Percentiles rank a stretch among this genome's conserved stretches.
These are phyloP conservation scores for Phytophthora pseudosyringae DNA, from an alignment of 352 stramenopile species.

Conservation along the genomic window DNA sequence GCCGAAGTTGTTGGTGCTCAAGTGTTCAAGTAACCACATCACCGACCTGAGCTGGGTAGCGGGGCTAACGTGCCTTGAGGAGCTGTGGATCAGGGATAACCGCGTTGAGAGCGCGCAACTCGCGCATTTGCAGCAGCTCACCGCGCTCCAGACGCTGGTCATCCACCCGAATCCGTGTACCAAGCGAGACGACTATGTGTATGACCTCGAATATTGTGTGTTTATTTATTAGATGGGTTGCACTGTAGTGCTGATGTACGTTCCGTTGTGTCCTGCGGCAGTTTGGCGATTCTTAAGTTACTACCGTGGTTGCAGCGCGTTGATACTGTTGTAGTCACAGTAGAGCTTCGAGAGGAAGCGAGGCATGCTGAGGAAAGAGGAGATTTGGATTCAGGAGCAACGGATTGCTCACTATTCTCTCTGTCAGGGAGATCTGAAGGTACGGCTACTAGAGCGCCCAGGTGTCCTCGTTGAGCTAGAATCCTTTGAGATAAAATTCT, in stretches of 20 bases:
- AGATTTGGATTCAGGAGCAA: conserved; percentile 41
- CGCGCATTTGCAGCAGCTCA: conserved; percentile 49
- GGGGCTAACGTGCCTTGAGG: conserved; percentile 38
- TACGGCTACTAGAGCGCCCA: background rate
- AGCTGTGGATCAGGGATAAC: conserved; percentile 74
- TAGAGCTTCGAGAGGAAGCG: conserved; percentile 52
- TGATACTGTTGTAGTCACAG: conserved; percentile 50
- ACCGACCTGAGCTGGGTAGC: conserved; percentile 52
- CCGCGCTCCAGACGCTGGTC: conserved; percentile 54
- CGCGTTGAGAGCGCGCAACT: conserved; percentile 56
- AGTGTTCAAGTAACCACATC: conserved; percentile 67
- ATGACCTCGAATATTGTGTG: background rate
- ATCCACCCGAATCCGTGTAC: conserved; percentile 80
- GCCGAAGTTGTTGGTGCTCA: conserved; percentile 50
- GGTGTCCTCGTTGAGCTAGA: background rate
- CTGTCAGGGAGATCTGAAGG: conserved; percentile 24
- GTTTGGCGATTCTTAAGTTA: conserved; percentile 41
- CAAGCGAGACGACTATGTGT: conserved; percentile 55
- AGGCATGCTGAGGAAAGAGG: conserved; percentile 46
- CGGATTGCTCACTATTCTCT: conserved; percentile 37
- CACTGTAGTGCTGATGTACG: background rate
- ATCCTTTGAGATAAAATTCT: background rate
- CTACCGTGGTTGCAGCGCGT: conserved; percentile 62
- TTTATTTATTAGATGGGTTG: background rate
- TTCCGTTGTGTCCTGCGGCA: conserved; percentile 4